Evolutionary conservation across 345 rosid species (phyloP).

Genomic region (Cardamine chenopodiifolia): DNA sequence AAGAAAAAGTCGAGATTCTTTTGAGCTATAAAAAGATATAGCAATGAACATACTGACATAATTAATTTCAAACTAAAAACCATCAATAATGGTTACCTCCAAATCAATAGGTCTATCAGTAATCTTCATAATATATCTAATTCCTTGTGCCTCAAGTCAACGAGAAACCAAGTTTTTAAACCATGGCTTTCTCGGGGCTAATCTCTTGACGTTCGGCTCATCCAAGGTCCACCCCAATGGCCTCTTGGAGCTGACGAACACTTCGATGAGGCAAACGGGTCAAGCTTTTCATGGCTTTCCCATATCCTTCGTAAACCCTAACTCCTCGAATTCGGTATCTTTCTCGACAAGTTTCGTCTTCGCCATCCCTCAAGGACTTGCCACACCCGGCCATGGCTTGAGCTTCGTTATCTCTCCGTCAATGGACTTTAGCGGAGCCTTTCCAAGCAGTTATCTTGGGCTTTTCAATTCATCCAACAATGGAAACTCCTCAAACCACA

Average conservation of each 20-base stretch:
- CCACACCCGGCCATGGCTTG: conserved; percentile 47
- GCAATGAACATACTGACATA: background rate
- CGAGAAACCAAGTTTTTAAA: conserved; percentile 43
- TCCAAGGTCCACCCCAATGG: conserved; percentile 50
- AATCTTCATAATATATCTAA: conserved; percentile 7
- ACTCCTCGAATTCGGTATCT: conserved; percentile 19
- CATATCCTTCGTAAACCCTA: conserved; percentile 35
- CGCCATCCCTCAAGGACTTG: conserved; percentile 38
- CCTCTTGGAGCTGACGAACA: conserved; percentile 59
- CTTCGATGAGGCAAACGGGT: conserved; percentile 40
- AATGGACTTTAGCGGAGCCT: conserved; percentile 19
- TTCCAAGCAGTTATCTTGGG: conserved; percentile 44
- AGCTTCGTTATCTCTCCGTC: conserved; percentile 45
- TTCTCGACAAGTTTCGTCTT: conserved; percentile 51
- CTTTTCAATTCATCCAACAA: conserved; percentile 49
- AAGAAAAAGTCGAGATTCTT: background rate
- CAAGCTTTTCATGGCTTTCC: conserved; percentile 55
- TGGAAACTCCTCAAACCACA: conserved; percentile 47
- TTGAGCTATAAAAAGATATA: conserved; percentile 19
- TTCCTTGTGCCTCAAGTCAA: conserved; percentile 37
- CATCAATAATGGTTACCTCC: conserved; percentile 11
- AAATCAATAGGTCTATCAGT: conserved; percentile 19
- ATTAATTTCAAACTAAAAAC: background rate
- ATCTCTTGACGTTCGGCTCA: conserved; percentile 42
- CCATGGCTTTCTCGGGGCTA: conserved; percentile 48